Base-by-base conservation (phyloP, 2,329 filamentous ascomycete genomes). In the Ramularia collo-cygni region DNA sequence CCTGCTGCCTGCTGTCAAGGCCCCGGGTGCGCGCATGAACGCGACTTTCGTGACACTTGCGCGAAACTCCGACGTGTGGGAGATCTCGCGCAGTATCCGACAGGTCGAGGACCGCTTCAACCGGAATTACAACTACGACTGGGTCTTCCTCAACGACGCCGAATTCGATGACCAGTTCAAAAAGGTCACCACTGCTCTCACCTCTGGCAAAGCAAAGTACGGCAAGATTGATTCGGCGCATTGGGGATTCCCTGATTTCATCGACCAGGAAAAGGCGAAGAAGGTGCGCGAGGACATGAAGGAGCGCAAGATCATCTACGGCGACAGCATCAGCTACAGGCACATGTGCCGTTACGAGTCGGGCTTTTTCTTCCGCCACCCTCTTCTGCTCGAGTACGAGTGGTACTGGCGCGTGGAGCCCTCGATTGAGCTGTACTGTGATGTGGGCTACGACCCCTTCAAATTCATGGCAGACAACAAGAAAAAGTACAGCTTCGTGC, bases 311-410 rank as follows among this genome's bases (percentile, higher is more conserved):
- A 94, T 98, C 64, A 98, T 98, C 66, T 98, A 98, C 62, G 92
- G 92, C 46, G 92, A 96, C 66, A 95, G 88, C 8, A 70, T 94
- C 68, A 94, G 86, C 69, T 98, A 98, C 72, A 81, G 92, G 49
- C 93, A 98, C 73, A 98, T 98, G 92, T 98, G 92, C 68, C 86
- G 92, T 50, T 98, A 95, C 62, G 92, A 98, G 68, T 96, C 90
- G 6, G 92, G 92, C 28, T 98, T 98, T 75, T 98, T 98, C 76
- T 98, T 96, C 79, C 87, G 84, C 46, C 92, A 98, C 64, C 77
- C 79, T 19, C 70, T 95, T 53, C 89, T 98, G 85, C 69, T 85
- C 64, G 88, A 96, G 63, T 98, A 94, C 67, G 92, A 98, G 62
- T 98, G 87, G 78, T 98, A 98, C 76, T 98, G 92, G 92, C 86